Base-by-base conservation (phyloP, 306 rosid genomes). In the Lupinus albus region DNA sequence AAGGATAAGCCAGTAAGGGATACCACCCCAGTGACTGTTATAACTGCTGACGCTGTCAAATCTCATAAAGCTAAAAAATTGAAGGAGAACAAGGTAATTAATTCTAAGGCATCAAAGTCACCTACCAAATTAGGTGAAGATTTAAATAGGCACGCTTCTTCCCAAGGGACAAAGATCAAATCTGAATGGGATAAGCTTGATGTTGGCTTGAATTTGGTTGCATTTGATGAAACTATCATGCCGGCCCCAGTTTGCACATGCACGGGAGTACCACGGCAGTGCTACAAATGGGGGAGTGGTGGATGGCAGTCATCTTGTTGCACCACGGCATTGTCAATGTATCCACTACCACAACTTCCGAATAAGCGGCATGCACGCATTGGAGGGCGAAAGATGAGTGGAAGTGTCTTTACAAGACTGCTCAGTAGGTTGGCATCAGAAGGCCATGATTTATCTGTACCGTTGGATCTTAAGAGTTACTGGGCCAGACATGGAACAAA, bases 221-320 rank as follows among this genome's bases (percentile, higher is more conserved):
- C 86, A 17, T 93, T 89, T 46, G 97, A 93, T 21, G 98, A 93
- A 77, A 75, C 94, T 32, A 77, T 83, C 56, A 93, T 93, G 98
- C 97, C 90, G 3, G 88, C 82, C 50, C 98, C 97, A 15, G 87
- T 93, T 54, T 93, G 98, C 84, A 81, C 98, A 3, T 93, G 98
- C 79, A 93, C 98, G 0, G 98, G 98, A 38, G 56, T 71, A 45
- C 83, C 87, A 4, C 79, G 95, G 13, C 98, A 89, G 71, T 93
- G 98, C 89, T 93, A 93, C 89, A 93, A 88, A 86, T 93, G 98
- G 98, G 98, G 98, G 7, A 93, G 84, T 51, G 98, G 98, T 0
- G 98, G 98, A 46, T 93, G 98, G 98, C 98, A 93, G 76, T 93
- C 98, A 25, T 81, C 97, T 10, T 93, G 98, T 71, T 93, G 98